Conservation (phyloP, 2,329 filamentous ascomycete genomes). For the Penicillium sp. region DNA sequence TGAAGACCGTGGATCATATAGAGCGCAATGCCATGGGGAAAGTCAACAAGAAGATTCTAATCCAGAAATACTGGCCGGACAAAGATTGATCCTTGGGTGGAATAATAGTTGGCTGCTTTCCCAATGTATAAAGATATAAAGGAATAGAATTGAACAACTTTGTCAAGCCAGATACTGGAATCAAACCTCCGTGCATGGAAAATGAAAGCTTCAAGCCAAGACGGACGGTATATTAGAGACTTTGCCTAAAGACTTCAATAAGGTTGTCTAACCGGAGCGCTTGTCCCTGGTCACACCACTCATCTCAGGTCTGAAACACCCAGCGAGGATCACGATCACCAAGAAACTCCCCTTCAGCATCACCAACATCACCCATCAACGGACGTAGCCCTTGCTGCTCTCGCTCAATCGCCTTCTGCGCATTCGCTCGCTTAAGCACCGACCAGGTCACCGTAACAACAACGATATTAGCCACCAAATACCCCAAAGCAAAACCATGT, state of each 20-base stretch:
- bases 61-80: conserved; percentile 43
- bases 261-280: neutral
- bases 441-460: conserved; percentile 58
- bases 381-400: conserved; percentile 38
- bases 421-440: conserved; percentile 62
- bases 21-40: conserved; percentile 81
- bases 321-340: conserved; percentile 67
- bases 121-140: conserved; percentile 2
- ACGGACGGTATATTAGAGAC: neutral
- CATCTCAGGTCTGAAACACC: conserved; percentile 61
- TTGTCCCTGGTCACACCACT: neutral
- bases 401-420: conserved; percentile 51
- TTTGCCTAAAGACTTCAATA: neutral
- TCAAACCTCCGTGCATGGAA: neutral
- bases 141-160: neutral
- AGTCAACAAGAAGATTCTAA: conserved; percentile 47
- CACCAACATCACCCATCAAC: conserved; percentile 49
- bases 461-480: conserved; percentile 60
- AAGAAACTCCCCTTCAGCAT: conserved; percentile 55
- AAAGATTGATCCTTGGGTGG: conserved; percentile 6
- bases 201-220: too few species aligned
- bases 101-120: neutral
- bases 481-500: conserved; percentile 67
- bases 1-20: conserved; percentile 71
- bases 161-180: neutral